Base-by-base conservation (phyloP, 108 stramenopile genomes). In the Chaetoceros muelleri region DNA sequence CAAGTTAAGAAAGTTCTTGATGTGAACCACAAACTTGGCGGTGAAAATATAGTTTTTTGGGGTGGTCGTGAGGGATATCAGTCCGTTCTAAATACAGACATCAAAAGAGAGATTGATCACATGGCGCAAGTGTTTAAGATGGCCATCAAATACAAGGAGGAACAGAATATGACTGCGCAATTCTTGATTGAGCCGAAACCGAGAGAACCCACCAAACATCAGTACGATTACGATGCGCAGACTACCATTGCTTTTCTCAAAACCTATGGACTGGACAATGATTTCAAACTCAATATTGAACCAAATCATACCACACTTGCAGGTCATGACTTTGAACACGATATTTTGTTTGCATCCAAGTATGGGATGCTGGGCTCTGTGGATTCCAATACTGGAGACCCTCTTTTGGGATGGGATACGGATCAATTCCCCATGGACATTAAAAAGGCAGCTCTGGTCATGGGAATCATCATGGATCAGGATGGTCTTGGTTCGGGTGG, bases 151-250 rank as follows among this genome's bases (percentile, higher is more conserved):
- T 79, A 79, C 66, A 76, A 71, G 55, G 28, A 63, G 44, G 57
- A 68, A 23, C 74, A 71, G 46, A 73, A 73, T 0, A 68, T 62
- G 21, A 61, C 57, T 13, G 64, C 64, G 17, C 78, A 83, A 52
- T 73, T 83, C 30, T 67, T 83, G 27, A 53, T 83, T 16, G 82
- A 83, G 61, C 82, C 82, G 46, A 83, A 83, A 62, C 82, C 82
- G 2, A 60, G 75, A 19, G 82, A 83, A 53, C 82, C 82, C 5
- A 70, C 67, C 47, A 79, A 79, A 55, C 82, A 83, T 62, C 82
- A 83, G 56, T 83, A 83, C 59, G 82, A 83, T 66, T 83, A 83
- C 56, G 82, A 83, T 53, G 82, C 78, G 26, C 78, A 79, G 52
- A 83, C 77, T 3, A 64, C 73, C 22, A 74, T 83, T 48, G 75